Percentiles rank a stretch among this genome's conserved stretches.
These are phyloP conservation scores for Cornus florida DNA, from an alignment of 148 eudicot species.

Conservation along the genomic window DNA sequence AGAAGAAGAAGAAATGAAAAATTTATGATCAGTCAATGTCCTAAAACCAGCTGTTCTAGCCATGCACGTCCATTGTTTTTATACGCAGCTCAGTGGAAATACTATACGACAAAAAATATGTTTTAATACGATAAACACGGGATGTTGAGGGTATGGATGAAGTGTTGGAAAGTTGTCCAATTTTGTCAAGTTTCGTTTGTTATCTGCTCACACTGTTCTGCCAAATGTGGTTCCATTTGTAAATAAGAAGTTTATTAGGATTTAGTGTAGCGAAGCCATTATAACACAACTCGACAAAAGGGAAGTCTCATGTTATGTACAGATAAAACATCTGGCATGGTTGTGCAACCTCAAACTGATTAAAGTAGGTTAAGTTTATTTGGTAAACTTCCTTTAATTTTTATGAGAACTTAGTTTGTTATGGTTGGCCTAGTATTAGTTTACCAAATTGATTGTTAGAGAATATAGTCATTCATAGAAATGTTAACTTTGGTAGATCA, in stretches of 20 bases:
- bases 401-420: neutral
- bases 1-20: neutral
- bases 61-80: neutral
- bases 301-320: neutral
- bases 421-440: neutral
- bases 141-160: neutral
- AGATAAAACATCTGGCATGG: neutral
- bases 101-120: neutral
- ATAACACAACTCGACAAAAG: constrained; percentile 8
- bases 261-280: neutral
- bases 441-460: neutral
- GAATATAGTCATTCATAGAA: too few relatives aligned
- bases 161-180: neutral
- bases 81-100: neutral
- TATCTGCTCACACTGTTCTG: neutral
- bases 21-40: neutral
- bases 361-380: neutral
- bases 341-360: neutral
- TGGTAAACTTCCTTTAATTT: neutral
- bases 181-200: neutral
- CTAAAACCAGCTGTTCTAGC: neutral
- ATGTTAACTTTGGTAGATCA: neutral
- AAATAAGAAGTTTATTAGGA: neutral
- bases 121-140: neutral
- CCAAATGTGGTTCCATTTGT: neutral